Evolutionary conservation across 2,329 filamentous ascomycete genomes (phyloP), one percentile per base, ranked within the genome.

Genomic region (Cryphonectria carpinicola): DNA sequence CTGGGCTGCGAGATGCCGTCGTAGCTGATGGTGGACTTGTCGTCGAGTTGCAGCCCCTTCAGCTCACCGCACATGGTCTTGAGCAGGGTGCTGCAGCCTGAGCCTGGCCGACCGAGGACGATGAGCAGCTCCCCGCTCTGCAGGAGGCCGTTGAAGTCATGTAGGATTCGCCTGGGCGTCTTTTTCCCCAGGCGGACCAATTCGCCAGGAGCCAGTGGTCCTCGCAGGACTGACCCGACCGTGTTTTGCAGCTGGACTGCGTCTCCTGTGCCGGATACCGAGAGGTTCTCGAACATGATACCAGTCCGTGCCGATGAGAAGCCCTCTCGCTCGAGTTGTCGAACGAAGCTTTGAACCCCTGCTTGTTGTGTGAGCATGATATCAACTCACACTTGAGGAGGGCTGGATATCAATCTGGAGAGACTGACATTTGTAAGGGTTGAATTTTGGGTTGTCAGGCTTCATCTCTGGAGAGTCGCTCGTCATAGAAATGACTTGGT

Each of bases 161-260:
- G 83, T 25, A 93, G 80, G 72, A 93, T 93, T 46, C 89, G 85
- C 73, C 89, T 90, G 17, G 80, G 82, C 43, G 81, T 75, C 71
- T 84, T 82, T 62, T 80, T 81, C 1, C 78, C 77, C 19, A 81
- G 83, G 32, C 82, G 85, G 65, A 92, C 82, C 58, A 86, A 80
- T 70, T 92, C 87, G 0, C 85, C 82, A 0, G 88, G 77, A 1
- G 88, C 84, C 32, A 92, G 80, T 0, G 89, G 91, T 0, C 86
- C 82, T 71, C 86, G 78, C 32, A 92, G 77, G 10, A 88, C 79
- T 1, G 89, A 89, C 2, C 82, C 84, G 3, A 94, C 89, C 2
- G 88, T 93, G 69, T 89, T 83, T 76, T 94, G 92, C 1, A 93
- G 82, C 73, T 93, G 90, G 35, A 94, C 77, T 0, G 90, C 89